Percentiles rank a stretch among this genome's conserved stretches.
These are phyloP conservation scores for Bombardia bombarda DNA, from an alignment of 495 filamentous ascomycete genomes.

Conservation along the genomic window DNA sequence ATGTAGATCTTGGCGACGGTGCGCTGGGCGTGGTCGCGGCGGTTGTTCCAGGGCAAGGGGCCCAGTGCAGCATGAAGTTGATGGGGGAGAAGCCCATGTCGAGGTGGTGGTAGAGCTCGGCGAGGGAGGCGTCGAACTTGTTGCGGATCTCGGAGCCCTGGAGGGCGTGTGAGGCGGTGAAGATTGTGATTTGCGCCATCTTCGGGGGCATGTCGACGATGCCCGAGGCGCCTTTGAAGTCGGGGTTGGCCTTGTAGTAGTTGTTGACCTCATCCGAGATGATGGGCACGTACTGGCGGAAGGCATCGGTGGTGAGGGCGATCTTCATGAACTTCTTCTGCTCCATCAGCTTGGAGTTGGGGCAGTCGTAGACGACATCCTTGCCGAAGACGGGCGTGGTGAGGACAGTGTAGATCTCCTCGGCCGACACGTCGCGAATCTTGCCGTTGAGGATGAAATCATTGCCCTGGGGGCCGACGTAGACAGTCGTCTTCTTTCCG, in stretches of 20 bases:
- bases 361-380: constrained; percentile 83
- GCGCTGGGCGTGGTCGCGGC: constrained; percentile 65
- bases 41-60: constrained; percentile 76
- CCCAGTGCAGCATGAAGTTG: constrained; percentile 83
- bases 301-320: constrained; percentile 68
- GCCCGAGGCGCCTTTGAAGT: constrained; percentile 62
- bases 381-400: constrained; percentile 82
- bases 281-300: constrained; percentile 68
- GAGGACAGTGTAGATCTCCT: constrained; percentile 73
- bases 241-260: constrained; percentile 56
- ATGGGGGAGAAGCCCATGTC: constrained; percentile 77
- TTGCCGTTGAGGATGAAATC: constrained; percentile 85
- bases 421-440: constrained; percentile 69
- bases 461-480: constrained; percentile 68
- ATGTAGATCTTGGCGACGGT: constrained; percentile 72
- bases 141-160: constrained; percentile 75
- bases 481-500: constrained; percentile 69
- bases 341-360: constrained; percentile 59
- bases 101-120: constrained; percentile 71
- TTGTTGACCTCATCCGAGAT: constrained; percentile 67
- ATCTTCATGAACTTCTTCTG: constrained; percentile 71
- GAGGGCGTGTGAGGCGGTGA: constrained; percentile 70
- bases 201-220: constrained; percentile 54
- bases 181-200: constrained; percentile 82
- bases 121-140: constrained; percentile 65